Conservation (phyloP, 116 monocot species). For the Posidonia oceanica region DNA sequence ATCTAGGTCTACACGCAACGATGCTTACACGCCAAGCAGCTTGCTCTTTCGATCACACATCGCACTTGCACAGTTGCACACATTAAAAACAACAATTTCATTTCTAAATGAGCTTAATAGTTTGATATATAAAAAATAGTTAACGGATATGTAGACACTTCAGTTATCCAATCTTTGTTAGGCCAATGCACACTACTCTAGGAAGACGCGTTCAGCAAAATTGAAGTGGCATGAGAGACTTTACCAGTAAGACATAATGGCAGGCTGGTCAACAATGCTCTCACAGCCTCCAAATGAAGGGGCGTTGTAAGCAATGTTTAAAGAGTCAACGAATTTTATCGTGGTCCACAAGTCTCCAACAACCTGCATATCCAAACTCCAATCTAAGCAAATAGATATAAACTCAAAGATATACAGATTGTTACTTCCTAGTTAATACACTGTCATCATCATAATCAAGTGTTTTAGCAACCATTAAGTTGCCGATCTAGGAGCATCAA, state of each 20-base stretch:
- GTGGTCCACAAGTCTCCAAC: conserved; percentile 63
- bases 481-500: background rate
- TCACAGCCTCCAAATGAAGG: conserved; percentile 93
- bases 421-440: no score
- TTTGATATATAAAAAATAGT: no score
- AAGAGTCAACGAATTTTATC: conserved; percentile 65
- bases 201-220: background rate
- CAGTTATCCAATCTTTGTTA: no score
- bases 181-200: no score
- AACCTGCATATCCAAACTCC: conserved; percentile 33
- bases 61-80: no score
- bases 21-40: no score
- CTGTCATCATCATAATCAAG: background rate
- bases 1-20: no score
- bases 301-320: conserved; percentile 82
- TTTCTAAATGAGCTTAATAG: no score
- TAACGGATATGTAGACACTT: no score
- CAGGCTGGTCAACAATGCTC: conserved; percentile 89
- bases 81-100: no score
- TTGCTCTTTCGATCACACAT: no score
- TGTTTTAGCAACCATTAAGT: background rate
- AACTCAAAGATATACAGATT: no score
- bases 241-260: conserved; percentile 97
- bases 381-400: background rate
- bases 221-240: background rate